A percentile compares a stretch with the other conserved stretches of the same genome.
phyloP scores from a whole-genome alignment of 2,329 filamentous ascomycete species.

The Pseudogymnoascus sp. region DNA sequence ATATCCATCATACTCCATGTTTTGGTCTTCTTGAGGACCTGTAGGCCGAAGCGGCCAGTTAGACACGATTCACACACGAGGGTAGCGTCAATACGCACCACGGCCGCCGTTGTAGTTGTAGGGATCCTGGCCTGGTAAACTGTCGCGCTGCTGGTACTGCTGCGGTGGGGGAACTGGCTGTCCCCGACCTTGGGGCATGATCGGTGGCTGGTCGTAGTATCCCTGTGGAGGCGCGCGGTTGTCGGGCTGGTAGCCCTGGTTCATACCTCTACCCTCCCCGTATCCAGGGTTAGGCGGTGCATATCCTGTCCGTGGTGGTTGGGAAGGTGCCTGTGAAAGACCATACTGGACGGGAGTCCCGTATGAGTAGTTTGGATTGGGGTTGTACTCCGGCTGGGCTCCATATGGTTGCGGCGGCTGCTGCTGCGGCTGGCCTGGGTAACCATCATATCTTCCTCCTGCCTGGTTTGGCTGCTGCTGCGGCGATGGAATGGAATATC shows the following conservation, averaged over 20 bases:
- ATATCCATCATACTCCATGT: not conserved
- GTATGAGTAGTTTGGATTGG: not conserved
- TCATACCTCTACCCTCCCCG: not conserved
- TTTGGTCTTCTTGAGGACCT: constrained; percentile 5
- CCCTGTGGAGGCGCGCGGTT: not conserved
- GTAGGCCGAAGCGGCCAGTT: constrained; percentile 6
- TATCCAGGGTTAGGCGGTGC: not conserved
- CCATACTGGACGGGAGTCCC: not conserved
- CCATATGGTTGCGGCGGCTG: not conserved
- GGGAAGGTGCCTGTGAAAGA: not conserved
- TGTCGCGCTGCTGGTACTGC: not conserved
- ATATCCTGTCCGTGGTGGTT: not conserved
- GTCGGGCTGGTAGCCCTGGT: not conserved
- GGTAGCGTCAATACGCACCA: constrained; percentile 1
- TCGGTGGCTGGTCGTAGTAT: not conserved
- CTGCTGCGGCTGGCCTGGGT: not conserved
- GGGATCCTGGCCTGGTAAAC: not conserved
- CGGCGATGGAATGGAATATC: constrained; percentile 22
- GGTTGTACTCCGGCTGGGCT: not conserved
- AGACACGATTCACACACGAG: not conserved
- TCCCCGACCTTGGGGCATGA: not conserved
- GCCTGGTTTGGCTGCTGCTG: constrained; percentile 19
- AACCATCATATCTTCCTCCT: not conserved
- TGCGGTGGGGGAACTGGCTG: not conserved
- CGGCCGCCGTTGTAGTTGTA: constrained; percentile 6